Conservation (phyloP, 2,329 filamentous ascomycete species). For the Paramyrothecium roridum region DNA sequence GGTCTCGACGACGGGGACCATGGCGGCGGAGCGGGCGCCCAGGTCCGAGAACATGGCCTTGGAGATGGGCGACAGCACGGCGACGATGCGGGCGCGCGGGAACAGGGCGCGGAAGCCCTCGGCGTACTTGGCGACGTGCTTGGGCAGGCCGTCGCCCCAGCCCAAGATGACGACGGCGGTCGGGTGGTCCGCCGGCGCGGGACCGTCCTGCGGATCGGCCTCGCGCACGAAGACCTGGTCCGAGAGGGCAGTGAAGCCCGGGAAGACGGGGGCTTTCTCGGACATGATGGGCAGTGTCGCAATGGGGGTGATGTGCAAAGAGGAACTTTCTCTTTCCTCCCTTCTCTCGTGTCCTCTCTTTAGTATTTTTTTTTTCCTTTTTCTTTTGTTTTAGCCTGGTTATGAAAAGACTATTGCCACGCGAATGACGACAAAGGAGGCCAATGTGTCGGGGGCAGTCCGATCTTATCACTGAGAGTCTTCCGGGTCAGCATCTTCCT, state of each 20-base stretch:
- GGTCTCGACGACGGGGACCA: slow-evolving; percentile 42
- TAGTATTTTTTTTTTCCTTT: background rate
- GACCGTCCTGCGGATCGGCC: slow-evolving; percentile 19
- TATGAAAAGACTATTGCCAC: background rate
- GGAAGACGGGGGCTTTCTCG: slow-evolving; percentile 22
- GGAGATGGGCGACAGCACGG: slow-evolving; percentile 47
- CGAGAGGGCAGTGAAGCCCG: slow-evolving; percentile 44
- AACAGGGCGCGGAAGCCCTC: slow-evolving; percentile 48
- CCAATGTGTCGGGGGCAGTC: too few species aligned
- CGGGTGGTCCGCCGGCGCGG: slow-evolving; percentile 26
- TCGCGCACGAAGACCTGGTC: slow-evolving; percentile 44
- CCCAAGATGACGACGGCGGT: slow-evolving; percentile 50
- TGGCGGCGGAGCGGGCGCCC: slow-evolving; percentile 36
- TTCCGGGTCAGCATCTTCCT: background rate
- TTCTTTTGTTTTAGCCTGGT: background rate
- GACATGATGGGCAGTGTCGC: background rate
- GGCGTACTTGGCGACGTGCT: slow-evolving; percentile 54
- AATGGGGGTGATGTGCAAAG: background rate
- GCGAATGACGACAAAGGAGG: too few species aligned
- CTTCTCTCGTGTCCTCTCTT: background rate
- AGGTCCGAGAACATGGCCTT: slow-evolving; percentile 42
- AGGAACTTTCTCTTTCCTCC: too few species aligned
- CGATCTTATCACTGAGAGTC: too few species aligned
- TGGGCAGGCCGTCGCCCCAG: slow-evolving; percentile 55
- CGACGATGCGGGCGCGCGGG: slow-evolving; percentile 46